phyloP scores from a whole-genome alignment of 495 filamentous ascomycete species.

The Cladorrhinum samala region DNA sequence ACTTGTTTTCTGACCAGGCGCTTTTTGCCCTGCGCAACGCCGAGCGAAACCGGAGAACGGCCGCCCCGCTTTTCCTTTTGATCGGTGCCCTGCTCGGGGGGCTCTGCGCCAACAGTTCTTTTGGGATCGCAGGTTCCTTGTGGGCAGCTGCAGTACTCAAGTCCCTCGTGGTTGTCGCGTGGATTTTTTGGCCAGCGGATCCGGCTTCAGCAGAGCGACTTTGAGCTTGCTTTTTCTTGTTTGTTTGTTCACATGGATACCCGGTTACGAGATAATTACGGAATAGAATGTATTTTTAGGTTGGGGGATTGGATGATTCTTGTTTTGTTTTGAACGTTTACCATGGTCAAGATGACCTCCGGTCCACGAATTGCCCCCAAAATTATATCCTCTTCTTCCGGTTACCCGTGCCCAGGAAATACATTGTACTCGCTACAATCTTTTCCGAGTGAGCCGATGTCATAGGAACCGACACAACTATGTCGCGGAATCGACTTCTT shows the following conservation, averaged over 20 bases:
- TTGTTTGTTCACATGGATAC: background rate
- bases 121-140: slow-evolving; percentile 56
- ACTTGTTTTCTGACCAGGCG: slow-evolving; percentile 58
- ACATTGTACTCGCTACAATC: too few relatives aligned
- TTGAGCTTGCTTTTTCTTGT: background rate
- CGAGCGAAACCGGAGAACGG: slow-evolving; percentile 53
- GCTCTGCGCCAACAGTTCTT: slow-evolving; percentile 45
- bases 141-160: slow-evolving; percentile 58
- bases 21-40: slow-evolving; percentile 46
- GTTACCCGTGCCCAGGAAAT: too few relatives aligned
- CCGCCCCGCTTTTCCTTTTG: slow-evolving; percentile 53
- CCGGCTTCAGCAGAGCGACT: background rate
- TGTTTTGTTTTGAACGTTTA: too few relatives aligned
- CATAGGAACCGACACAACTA: too few relatives aligned
- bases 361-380: too few relatives aligned
- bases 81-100: slow-evolving; percentile 57
- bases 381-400: too few relatives aligned
- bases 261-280: too few relatives aligned
- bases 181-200: slow-evolving; percentile 51
- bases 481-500: too few relatives aligned
- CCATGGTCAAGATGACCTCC: too few relatives aligned
- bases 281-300: too few relatives aligned
- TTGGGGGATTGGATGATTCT: too few relatives aligned
- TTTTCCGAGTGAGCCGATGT: too few relatives aligned
- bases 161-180: slow-evolving; percentile 43